Conservation (phyloP, 2,329 filamentous ascomycete genomes). For the Claviceps africana region DNA sequence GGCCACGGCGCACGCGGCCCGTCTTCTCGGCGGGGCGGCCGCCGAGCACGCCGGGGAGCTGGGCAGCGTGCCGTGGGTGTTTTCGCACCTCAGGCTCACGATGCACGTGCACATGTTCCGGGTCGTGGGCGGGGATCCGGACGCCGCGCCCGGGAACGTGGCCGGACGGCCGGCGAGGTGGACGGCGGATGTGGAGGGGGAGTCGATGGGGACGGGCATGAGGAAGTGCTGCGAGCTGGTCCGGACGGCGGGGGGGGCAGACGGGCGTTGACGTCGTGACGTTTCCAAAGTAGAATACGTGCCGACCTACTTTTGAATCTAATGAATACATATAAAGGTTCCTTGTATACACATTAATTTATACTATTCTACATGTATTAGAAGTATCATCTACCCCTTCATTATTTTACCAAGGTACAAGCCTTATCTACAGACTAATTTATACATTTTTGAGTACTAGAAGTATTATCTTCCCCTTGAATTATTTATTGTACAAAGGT, state of each 20-base stretch:
- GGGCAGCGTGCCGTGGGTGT: slow-evolving; percentile 42
- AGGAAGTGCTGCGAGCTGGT: slow-evolving; percentile 40
- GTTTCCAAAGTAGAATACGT: no score
- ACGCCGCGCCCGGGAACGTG: background rate
- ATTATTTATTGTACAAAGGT: no score
- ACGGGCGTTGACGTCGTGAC: no score
- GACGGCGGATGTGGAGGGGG: slow-evolving; percentile 26
- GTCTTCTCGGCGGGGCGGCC: slow-evolving; percentile 1
- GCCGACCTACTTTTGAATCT: no score
- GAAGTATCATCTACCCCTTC: no score
- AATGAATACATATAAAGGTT: no score
- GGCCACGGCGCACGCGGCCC: slow-evolving; percentile 21
- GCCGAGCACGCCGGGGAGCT: slow-evolving; percentile 26
- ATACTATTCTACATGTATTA: no score
- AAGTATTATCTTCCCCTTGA: no score
- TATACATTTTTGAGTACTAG: no score
- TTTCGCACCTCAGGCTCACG: slow-evolving; percentile 40
- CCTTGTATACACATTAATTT: no score
- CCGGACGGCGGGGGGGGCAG: slow-evolving; percentile 12
- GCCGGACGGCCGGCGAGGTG: slow-evolving; percentile 14
- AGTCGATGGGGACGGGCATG: slow-evolving; percentile 47
- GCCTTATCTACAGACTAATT: no score
- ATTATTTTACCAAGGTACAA: no score
- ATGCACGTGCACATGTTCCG: slow-evolving; percentile 44
- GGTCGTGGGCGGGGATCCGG: slow-evolving; percentile 12